Base-by-base conservation (phyloP, 2,329 filamentous ascomycete species). In the Phoma sp. region DNA sequence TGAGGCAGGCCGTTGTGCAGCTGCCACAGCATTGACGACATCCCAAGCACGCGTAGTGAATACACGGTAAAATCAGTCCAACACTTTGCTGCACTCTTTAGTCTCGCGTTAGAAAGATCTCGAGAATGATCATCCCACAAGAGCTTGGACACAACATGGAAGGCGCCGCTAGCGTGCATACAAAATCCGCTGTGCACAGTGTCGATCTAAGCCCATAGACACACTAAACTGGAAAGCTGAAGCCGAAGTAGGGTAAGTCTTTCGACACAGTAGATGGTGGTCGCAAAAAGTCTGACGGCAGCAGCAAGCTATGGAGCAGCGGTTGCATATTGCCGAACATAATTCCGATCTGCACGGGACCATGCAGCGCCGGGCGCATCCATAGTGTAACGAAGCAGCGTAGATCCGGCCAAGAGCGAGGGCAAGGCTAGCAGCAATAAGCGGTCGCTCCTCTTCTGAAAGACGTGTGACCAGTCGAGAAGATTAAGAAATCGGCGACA, bases 181-280 rank as follows among this genome's bases (percentile, higher is more conserved):
- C 12, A 24, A 55, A 55, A 7, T 43, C 50, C 1, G 40, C 29
- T 17, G 17, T 43, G 40, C 61, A 60, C 9, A 63, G 32, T 63
- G 51, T n/a, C 51, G 43, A 3, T 59, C 57, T 19, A 65, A 46
- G 35, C 37, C 25, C 33, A 44, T 25, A 37, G 58, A 13, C 10
- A 60, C 7, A 65, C 45, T 21, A 60, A 65, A n/a, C 61, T 57
- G 31, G 62, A 52, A 38, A 64, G 62, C 38, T 62, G 59, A 44
- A 63, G 63, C 36, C 58, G 54, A 5, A 60, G 49, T 17, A 63
- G 51, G 32, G 60, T 63, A 38, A 55, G 61, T n/a, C 46, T 60
- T n/a, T 63, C 60, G 17, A 65, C 58, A n/a, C 38, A 58, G 46
- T 57, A 65, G 7, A 63, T 60, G 2, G 51, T 35, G 22, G 57